Evolutionary conservation across 2,329 filamentous ascomycete genomes (phyloP), one percentile per base, ranked within the genome.

Genomic region (Sarocladium strictum): DNA sequence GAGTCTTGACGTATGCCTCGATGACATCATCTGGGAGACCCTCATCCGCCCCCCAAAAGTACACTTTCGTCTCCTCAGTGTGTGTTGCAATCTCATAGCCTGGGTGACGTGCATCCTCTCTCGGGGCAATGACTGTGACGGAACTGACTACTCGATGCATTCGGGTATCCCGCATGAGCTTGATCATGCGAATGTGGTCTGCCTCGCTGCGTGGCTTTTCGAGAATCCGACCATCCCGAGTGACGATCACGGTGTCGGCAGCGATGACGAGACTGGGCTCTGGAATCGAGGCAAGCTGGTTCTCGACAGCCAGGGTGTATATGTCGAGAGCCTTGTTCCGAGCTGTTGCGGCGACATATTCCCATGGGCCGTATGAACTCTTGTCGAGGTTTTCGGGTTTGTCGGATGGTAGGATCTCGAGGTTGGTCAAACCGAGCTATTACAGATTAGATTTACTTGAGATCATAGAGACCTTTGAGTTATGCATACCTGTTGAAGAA

Each of bases 21-120:
- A 97, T 85, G 61, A 96, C 80, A 57, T 96, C 91, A 72, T 99
- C 93, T 14, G 76, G 73, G 56, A 84, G 66, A 3, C 81, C 81
- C 15, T 80, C 74, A 14, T 64, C 62, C 61, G 80, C 81, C 56
- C 77, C 71, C 65, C 91, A 90, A 71, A 99, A 99, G 66, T 81
- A 83, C n/a, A 99, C 94, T 58, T 78, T 81, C 43, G 93, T 97
- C 77, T 96, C 92, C 74, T 97, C 93, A 4, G 94, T 89, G 64
- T 88, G 82, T 41, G 81, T 85, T 64, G 89, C 85, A 53, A 96
- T 75, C 58, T 84, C 84, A 72, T 99, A 99, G 0, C 94, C 94
- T 0, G 94, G 94, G 65, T 90, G 84, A 54, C 83, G 75, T 1
- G 90, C 87, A 65, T 90, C 92, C 54, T 86, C 86, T 57, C 93